Evolutionary conservation across 208 protist genomes (phyloP), one percentile per base, ranked within the genome.

Genomic region (Endotrypanum monterogeii): DNA sequence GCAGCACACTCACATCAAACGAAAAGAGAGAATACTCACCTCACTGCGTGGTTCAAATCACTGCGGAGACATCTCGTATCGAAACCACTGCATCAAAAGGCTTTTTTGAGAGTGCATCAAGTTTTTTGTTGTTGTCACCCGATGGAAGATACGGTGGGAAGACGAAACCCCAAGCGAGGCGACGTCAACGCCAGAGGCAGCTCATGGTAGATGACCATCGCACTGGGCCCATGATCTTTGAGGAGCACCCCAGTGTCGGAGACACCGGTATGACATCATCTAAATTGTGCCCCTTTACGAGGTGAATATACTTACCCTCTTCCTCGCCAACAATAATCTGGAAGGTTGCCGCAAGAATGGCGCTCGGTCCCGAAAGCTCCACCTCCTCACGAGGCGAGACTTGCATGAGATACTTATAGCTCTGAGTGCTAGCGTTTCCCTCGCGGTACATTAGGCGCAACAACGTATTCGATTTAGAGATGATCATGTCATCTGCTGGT

Each of bases 381-480:
- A 94, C 73, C 11, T 94, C 89, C 68, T 84, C 74, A 48, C 82
- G 51, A 20, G 79, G 77, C 2, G 89, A 90, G n/a, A 85, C 46
- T 55, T 89, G 84, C 78, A 94, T 76, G n/a, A 94, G 68, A 63
- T 94, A 94, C 76, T 92, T 91, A 79, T 92, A 92, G 75, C 85
- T 92, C 62, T 89, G 70, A 14, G 84, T 92, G 66, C 85, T 92
- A 3, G 84, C 80, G 50, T 83, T 92, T 48, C 80, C 83, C 74
- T 92, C 90, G 23, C 77, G 86, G 70, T 92, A 83, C 28, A 88
- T 57, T 46, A 89, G 78, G 39, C 83, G 83, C 69, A 96, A 35
- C 55, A 96, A 65, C 70, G 83, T 77, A 66, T 93, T 94, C 12
- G 68, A 80, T 78, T 96, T 83, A 35, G 73, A 23, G 14, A 72